A percentile compares a stretch with the other conserved stretches of the same genome.
Conservation (phyloP, 2,329 filamentous ascomycete species). For the Penicillium sp. region DNA sequence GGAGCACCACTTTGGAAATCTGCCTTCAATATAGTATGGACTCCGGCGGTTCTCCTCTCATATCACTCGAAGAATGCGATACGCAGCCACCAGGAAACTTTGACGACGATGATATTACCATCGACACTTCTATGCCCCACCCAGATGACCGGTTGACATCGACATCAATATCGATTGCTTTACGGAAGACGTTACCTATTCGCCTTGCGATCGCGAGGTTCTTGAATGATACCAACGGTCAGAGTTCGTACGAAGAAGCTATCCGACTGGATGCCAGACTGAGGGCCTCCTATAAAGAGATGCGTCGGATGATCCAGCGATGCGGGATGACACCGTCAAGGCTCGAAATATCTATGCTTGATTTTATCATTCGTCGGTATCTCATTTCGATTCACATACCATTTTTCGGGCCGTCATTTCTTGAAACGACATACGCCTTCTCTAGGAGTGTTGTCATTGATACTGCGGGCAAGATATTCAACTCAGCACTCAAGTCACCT, state of each 20-base stretch:
- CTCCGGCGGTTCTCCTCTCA: constrained; percentile 37
- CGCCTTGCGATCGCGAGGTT: constrained; percentile 38
- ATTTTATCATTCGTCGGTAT: constrained; percentile 32
- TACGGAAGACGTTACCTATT: constrained; percentile 39
- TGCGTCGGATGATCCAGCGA: constrained; percentile 35
- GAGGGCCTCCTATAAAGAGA: constrained; percentile 44
- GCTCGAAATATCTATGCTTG: constrained; percentile 23
- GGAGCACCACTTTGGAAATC: constrained; percentile 40
- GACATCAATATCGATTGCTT: constrained; percentile 36
- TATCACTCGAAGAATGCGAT: constrained; percentile 40
- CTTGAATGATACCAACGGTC: constrained; percentile 27
- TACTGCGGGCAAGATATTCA: constrained; percentile 52
- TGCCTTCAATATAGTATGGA: constrained; percentile 40
- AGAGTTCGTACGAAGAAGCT: constrained; percentile 26
- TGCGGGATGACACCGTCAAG: constrained; percentile 1
- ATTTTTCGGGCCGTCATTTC: constrained; percentile 24
- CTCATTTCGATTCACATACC: constrained; percentile 33
- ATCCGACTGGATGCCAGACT: constrained; percentile 47
- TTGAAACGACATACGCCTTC: constrained; percentile 43
- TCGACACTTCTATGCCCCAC: constrained; percentile 28
- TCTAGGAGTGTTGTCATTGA: constrained; percentile 55
- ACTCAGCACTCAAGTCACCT: constrained; percentile 36
- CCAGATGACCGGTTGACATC: constrained; percentile 35
- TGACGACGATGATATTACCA: constrained; percentile 43
- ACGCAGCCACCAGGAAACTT: constrained; percentile 42